Conservation (phyloP, 2,329 filamentous ascomycete species). For the Exserohilum rostratum region DNA sequence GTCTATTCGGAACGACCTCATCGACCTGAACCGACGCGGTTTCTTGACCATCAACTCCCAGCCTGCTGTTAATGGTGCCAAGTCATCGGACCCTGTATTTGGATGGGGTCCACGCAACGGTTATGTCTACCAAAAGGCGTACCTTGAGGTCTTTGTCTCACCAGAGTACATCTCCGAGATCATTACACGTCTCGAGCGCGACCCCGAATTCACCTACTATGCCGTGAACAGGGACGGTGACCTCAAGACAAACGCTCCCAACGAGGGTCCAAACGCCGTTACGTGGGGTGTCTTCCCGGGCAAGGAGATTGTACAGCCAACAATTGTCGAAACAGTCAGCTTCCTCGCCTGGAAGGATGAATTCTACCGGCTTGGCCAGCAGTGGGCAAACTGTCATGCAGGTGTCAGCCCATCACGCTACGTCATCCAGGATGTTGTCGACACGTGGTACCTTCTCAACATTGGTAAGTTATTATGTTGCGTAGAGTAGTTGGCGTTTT, state of each 20-base stretch:
- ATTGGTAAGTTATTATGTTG: slow-evolving; percentile 68
- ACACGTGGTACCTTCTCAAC: slow-evolving; percentile 92
- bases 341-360: slow-evolving; percentile 99
- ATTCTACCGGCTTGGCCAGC: slow-evolving; percentile 87
- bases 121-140: slow-evolving; percentile 98
- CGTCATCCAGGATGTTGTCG: slow-evolving; percentile 82
- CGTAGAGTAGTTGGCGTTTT: background rate
- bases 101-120: slow-evolving; percentile 96
- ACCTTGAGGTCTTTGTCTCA: slow-evolving; percentile 87
- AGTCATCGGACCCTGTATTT: slow-evolving; percentile 83
- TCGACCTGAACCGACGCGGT: slow-evolving; percentile 83
- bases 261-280: slow-evolving; percentile 93
- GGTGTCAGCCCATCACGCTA: slow-evolving; percentile 75
- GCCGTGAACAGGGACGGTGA: slow-evolving; percentile 84
- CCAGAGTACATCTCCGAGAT: slow-evolving; percentile 79
- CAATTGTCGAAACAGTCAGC: slow-evolving; percentile 97
- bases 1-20: slow-evolving; percentile 75
- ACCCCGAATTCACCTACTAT: slow-evolving; percentile 90
- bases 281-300: slow-evolving; percentile 99
- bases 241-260: slow-evolving; percentile 81
- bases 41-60: slow-evolving; percentile 97
- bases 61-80: slow-evolving; percentile 88
- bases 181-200: slow-evolving; percentile 74
- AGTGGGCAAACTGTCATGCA: slow-evolving; percentile 93
- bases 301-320: slow-evolving; percentile 99